Base-by-base conservation (phyloP, 2,329 filamentous ascomycete species). In the Pseudopyricularia cyperi region DNA sequence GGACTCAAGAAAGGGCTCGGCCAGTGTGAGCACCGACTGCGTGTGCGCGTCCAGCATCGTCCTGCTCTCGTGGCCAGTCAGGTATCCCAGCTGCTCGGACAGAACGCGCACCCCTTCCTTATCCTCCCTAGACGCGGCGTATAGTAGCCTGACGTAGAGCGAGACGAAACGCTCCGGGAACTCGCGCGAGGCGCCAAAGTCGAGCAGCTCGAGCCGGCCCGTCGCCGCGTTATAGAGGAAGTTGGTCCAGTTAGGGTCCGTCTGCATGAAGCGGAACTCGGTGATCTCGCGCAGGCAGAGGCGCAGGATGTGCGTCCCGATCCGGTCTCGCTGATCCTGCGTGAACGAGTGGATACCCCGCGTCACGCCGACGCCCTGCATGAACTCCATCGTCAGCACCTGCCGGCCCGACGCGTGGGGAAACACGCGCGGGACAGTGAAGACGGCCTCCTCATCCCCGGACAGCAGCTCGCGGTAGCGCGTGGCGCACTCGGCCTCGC, bases 221-320 rank as follows among this genome's bases (percentile, higher is more conserved):
- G 76, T 80, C 19, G 71, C 60, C 1, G 81, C 72, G 60, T 97
- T 93, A 74, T 89, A 98, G 19, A 97, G 75, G 67, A 98, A 98
- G 68, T 98, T 98, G 33, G 91, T 97, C 93, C 93, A 98, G 73
- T 98, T 98, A 39, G 93, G 93, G 64, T 98, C 93, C 5, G 93
- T 98, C 70, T 98, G 93, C 93, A 98, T 98, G 71, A 95, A 97
- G 55, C 77, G 83, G 78, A 96, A 97, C 67, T 95, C 89, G 57
- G 84, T 84, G 59, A 97, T 91, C 69, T 97, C 93, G 54, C 90
- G 84, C 37, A 97, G 77, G 64, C 89, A 97, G 11, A 98, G 82
- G 4, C 89, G 86, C 51, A 97, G 77, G 57, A 97, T 87, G 61
- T 97, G 87, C 0, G 89, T 93, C 51, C 93, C 93, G 61, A 98